Conservation (phyloP, 2,329 filamentous ascomycete genomes). For the Mycosphaerella arachidis region DNA sequence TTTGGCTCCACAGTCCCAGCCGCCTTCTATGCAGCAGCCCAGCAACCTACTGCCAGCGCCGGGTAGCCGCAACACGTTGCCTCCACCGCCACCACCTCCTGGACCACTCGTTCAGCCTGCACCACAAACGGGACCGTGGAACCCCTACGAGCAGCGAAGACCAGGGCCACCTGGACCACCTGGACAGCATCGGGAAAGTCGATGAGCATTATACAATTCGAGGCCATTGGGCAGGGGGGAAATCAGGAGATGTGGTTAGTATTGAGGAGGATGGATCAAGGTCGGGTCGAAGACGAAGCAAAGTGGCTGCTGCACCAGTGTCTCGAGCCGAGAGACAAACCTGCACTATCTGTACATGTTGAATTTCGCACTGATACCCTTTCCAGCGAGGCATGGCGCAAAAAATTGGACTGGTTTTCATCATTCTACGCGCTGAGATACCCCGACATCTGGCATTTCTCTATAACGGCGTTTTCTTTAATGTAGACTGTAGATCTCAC, state of each 20-base stretch:
- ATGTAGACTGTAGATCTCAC: slow-evolving; percentile 1
- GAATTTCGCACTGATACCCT: background rate
- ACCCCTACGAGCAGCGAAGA: slow-evolving; percentile 29
- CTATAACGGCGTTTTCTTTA: background rate
- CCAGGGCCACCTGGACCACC: slow-evolving; percentile 6
- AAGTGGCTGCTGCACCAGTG: background rate
- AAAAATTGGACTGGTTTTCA: background rate
- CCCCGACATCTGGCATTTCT: background rate
- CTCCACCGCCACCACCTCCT: slow-evolving; percentile 10
- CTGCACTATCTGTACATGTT: background rate
- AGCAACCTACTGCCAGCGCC: slow-evolving; percentile 22
- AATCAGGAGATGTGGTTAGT: background rate
- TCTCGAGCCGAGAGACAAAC: background rate
- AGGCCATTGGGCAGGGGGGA: background rate
- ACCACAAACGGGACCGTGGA: slow-evolving; percentile 32
- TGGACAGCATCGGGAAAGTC: background rate
- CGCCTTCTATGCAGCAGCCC: slow-evolving; percentile 15
- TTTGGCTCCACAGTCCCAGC: slow-evolving; percentile 10
- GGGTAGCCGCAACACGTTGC: slow-evolving; percentile 9
- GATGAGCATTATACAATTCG: background rate
- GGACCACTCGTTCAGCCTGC: slow-evolving; percentile 30
- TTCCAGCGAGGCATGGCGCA: slow-evolving; percentile 3
- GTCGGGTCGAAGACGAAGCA: background rate
- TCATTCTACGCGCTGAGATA: slow-evolving; percentile 4
- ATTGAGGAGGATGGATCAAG: background rate